Conservation (phyloP, 345 rosid species). For the Sonneratia caseolaris region DNA sequence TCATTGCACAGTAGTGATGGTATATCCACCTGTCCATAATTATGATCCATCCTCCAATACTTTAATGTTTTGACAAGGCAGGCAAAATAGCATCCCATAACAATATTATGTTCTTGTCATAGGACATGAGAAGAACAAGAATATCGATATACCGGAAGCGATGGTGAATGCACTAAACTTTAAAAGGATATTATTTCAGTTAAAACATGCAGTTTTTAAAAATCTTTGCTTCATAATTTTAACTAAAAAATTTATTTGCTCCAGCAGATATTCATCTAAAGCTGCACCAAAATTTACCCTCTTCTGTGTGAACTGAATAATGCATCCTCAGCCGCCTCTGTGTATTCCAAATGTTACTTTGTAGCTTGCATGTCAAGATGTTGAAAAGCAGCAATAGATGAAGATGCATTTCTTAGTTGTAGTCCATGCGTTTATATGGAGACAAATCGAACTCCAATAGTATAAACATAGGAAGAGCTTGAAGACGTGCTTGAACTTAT, state of each 20-base stretch:
- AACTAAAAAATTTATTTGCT: not conserved
- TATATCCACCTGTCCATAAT: slow-evolving; percentile 80
- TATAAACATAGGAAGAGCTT: not conserved
- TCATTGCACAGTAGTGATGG: slow-evolving; percentile 97
- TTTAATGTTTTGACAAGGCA: not conserved
- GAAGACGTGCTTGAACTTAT: not conserved
- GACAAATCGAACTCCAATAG: not conserved
- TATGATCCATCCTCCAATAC: not conserved
- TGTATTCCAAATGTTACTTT: too few species aligned
- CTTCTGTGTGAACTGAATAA: too few species aligned
- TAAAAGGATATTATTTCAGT: not conserved
- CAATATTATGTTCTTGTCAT: not conserved
- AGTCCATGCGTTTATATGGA: not conserved
- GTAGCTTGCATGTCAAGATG: not conserved
- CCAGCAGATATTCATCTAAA: not conserved
- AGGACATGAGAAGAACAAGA: not conserved
- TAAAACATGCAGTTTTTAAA: not conserved
- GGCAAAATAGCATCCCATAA: not conserved
- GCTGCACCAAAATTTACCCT: not conserved
- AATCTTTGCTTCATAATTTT: not conserved
- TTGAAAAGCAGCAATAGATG: not conserved
- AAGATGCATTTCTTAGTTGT: not conserved
- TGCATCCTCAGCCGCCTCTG: not conserved
- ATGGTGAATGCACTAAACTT: not conserved
- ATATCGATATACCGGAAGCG: not conserved